A percentile compares a stretch with the other conserved stretches of the same genome.
Evolutionary conservation across 495 filamentous ascomycete species (phyloP).

Genomic region (Baudoinia panamericana): DNA sequence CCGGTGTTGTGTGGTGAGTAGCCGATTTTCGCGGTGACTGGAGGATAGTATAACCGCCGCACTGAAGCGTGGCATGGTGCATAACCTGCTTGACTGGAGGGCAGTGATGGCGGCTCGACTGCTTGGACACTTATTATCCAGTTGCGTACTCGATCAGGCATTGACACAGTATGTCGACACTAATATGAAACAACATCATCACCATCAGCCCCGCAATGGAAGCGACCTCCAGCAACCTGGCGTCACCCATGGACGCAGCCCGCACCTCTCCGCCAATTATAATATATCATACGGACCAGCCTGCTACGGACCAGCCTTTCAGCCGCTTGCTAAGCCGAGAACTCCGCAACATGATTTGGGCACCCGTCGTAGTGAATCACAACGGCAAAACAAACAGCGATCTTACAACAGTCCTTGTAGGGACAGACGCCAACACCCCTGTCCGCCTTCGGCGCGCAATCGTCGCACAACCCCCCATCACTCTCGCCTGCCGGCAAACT

Average conservation of each 20-base stretch:
- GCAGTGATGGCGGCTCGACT: too few relatives aligned
- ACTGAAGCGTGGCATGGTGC: too few relatives aligned
- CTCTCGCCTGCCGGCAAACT: background rate
- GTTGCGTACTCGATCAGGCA: background rate
- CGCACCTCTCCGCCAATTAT: too few relatives aligned
- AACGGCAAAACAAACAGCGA: background rate
- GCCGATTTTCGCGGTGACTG: too few relatives aligned
- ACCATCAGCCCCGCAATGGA: background rate
- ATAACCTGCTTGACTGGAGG: too few relatives aligned
- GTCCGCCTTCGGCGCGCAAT: background rate
- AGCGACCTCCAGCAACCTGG: background rate
- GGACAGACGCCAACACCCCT: background rate
- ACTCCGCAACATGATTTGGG: conserved; percentile 1
- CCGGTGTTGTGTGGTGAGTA: too few relatives aligned
- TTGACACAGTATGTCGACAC: background rate
- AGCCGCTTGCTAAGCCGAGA: too few relatives aligned
- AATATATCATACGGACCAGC: too few relatives aligned
- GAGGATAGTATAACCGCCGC: too few relatives aligned
- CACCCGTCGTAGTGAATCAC: background rate
- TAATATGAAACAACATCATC: background rate
- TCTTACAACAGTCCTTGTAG: background rate
- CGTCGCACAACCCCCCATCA: background rate
- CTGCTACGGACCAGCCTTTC: too few relatives aligned
- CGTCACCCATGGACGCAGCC: too few relatives aligned
- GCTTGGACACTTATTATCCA: background rate